phyloP scores from a whole-genome alignment of 305 asterid genomes.

The Fraxinus xanthoxyloides region DNA sequence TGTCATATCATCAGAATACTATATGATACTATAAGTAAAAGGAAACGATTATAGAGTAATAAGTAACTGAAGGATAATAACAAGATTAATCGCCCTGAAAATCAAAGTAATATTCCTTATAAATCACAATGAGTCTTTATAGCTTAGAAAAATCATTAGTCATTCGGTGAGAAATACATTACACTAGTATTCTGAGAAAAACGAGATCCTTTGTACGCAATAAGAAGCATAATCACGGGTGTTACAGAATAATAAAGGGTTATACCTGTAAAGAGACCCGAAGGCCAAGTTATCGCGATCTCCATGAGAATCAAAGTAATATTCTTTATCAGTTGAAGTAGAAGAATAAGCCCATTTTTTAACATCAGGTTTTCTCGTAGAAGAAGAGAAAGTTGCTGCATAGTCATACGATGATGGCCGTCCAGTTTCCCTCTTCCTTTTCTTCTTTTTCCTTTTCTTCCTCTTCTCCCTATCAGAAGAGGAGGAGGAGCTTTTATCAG shows the following conservation, averaged over 20 bases:
- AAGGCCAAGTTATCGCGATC: conserved; percentile 87
- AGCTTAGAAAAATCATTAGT: not conserved
- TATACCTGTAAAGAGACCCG: conserved; percentile 78
- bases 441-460: conserved; percentile 46
- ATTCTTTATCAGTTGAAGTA: conserved; percentile 49
- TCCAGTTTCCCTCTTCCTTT: conserved; percentile 39
- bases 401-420: conserved; percentile 33
- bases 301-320: conserved; percentile 89
- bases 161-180: not conserved
- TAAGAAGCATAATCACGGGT: not conserved
- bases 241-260: not conserved
- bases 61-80: not conserved
- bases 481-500: conserved; percentile 42
- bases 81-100: conserved; percentile 52
- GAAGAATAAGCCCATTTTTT: conserved; percentile 62
- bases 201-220: not conserved
- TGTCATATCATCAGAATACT: conserved; percentile 19
- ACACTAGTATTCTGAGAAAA: not conserved
- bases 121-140: not conserved
- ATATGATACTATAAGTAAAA: not conserved
- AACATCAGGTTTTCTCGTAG: conserved; percentile 63
- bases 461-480: conserved; percentile 38
- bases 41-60: not conserved
- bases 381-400: conserved; percentile 40
- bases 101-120: conserved; percentile 73